phyloP scores from a whole-genome alignment of 2,329 filamentous ascomycete species.

The Pezicula radicicola region DNA sequence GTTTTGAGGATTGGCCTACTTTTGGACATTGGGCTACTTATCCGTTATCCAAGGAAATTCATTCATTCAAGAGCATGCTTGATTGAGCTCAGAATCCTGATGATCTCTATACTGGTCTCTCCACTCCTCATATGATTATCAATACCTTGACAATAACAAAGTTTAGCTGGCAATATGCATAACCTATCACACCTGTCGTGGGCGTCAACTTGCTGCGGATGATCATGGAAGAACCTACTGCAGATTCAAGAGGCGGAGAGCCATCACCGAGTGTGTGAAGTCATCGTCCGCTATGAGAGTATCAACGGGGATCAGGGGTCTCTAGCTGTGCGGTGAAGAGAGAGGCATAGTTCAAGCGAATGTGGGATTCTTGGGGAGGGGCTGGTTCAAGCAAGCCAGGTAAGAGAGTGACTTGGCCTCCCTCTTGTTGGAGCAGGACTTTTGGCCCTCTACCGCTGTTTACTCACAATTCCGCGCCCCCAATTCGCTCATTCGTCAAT shows the following conservation, averaged over 20 bases:
- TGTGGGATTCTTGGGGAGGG: not conserved
- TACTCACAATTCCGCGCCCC: constrained; percentile 15
- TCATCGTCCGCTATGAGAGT: not conserved
- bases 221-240: not conserved
- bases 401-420: constrained; percentile 10
- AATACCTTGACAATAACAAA: not conserved
- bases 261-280: not conserved
- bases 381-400: constrained; percentile 12
- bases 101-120: not conserved
- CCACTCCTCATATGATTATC: not conserved
- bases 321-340: not conserved
- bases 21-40: not conserved
- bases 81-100: not conserved
- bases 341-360: not conserved
- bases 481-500: constrained; percentile 8
- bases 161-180: constrained; percentile 1
- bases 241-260: not conserved
- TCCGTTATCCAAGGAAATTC: no score
- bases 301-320: not conserved
- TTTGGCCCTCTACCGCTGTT: constrained; percentile 20
- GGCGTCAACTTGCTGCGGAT: not conserved
- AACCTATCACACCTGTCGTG: not conserved
- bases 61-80: no score
- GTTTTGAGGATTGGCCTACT: not conserved
- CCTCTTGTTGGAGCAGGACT: constrained; percentile 15